phyloP scores from a whole-genome alignment of 257 asterid species.

The Gynochthodes officinalis region DNA sequence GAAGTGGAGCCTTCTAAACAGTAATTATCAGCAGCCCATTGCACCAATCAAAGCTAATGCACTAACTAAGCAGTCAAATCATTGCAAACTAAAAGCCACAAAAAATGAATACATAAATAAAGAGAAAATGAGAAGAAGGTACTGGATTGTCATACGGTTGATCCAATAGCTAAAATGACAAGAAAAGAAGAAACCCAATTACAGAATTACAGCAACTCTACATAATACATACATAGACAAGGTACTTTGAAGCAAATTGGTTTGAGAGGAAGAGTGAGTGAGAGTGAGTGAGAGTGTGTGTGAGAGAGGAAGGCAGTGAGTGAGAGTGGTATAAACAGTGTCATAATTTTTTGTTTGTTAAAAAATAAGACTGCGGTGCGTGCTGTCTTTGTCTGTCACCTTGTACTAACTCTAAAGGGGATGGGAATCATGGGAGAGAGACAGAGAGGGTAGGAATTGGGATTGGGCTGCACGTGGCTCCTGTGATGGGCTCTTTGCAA shows the following conservation, averaged over 20 bases:
- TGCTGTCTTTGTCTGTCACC: slow-evolving; percentile 37
- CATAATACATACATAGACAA: background rate
- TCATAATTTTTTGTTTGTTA: slow-evolving; percentile 11
- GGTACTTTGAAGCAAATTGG: background rate
- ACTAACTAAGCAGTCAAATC: background rate
- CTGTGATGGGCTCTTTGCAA: slow-evolving; percentile 14
- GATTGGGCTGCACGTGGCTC: slow-evolving; percentile 47
- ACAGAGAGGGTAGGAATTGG: too few species aligned
- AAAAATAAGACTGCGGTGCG: slow-evolving; percentile 19
- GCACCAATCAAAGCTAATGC: background rate
- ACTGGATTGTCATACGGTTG: slow-evolving; percentile 13
- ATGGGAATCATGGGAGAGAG: background rate
- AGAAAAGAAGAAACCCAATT: slow-evolving; percentile 6
- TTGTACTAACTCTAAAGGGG: slow-evolving; percentile 17
- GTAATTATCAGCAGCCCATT: background rate
- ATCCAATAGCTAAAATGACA: slow-evolving; percentile 8
- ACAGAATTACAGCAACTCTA: background rate
- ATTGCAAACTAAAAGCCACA: background rate
- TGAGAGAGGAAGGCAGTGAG: background rate
- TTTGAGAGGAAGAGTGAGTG: background rate
- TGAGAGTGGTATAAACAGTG: slow-evolving; percentile 6
- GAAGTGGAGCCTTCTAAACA: background rate
- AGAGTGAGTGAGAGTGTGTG: background rate
- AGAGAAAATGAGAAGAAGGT: background rate
- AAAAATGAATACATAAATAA: background rate